Percentiles rank a stretch among this genome's conserved stretches.
These are phyloP conservation scores for Trichoderma hamatum DNA, from an alignment of 2,329 filamentous ascomycete genomes.

Conservation along the genomic window DNA sequence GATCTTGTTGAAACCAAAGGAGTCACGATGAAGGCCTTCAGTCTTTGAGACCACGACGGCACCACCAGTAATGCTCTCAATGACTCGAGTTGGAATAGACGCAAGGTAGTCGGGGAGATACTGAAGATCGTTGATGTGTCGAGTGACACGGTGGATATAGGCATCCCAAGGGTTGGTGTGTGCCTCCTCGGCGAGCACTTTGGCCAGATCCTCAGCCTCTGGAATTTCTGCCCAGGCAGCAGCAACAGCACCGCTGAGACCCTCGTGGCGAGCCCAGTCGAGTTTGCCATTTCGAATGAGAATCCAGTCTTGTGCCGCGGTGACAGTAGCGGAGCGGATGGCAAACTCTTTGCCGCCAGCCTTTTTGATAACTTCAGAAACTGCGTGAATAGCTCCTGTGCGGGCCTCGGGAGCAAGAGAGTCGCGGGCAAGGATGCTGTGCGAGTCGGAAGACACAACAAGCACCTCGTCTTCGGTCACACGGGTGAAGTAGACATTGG, in stretches of 20 bases:
- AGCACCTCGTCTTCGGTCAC: conserved; percentile 74
- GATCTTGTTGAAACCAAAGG: conserved; percentile 87
- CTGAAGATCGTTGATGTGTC: conserved; percentile 78
- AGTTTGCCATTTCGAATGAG: conserved; percentile 80
- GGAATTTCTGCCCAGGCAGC: conserved; percentile 80
- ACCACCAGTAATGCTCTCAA: conserved; percentile 65
- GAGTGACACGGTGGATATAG: conserved; percentile 84
- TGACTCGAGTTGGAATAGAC: conserved; percentile 67
- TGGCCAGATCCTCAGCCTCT: conserved; percentile 72
- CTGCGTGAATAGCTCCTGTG: conserved; percentile 63
- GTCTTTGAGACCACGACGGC: conserved; percentile 47
- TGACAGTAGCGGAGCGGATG: conserved; percentile 73
- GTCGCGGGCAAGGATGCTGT: conserved; percentile 78
- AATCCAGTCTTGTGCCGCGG: conserved; percentile 73
- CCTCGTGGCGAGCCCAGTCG: conserved; percentile 81
- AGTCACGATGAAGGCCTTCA: conserved; percentile 62
- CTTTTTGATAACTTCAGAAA: conserved; percentile 81
- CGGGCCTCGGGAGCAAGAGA: conserved; percentile 52
- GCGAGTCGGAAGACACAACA: conserved; percentile 75
- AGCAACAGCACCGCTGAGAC: conserved; percentile 75
- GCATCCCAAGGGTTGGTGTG: conserved; percentile 78
- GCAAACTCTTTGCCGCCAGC: conserved; percentile 67
- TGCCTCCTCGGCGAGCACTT: conserved; percentile 82
- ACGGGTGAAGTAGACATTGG: conserved; percentile 87
- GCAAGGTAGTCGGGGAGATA: conserved; percentile 74